Conservation (phyloP, 257 asterid species). For the Gentiana macrophylla region DNA sequence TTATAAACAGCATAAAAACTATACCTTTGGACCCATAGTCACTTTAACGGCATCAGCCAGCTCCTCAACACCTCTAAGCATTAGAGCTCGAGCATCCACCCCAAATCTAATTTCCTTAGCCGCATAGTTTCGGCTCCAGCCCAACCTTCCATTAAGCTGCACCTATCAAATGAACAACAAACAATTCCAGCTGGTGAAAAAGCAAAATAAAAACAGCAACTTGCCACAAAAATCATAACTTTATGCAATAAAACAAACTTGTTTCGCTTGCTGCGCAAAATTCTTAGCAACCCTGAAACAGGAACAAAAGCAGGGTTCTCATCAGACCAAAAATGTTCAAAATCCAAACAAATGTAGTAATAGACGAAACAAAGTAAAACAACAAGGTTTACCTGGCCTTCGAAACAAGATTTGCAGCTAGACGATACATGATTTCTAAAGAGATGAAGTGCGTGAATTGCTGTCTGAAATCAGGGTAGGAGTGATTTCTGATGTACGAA, state of each 20-base stretch:
- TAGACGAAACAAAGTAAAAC: background rate
- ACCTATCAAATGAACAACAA: background rate
- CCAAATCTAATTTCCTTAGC: conserved; percentile 55
- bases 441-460: background rate
- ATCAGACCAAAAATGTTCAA: background rate
- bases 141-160: conserved; percentile 33
- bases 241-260: too few relatives aligned
- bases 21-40: conserved; percentile 62
- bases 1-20: background rate
- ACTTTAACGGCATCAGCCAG: conserved; percentile 57
- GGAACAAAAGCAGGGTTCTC: background rate
- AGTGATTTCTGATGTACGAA: background rate
- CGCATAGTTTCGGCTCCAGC: conserved; percentile 46
- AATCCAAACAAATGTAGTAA: background rate
- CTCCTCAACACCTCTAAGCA: conserved; percentile 59
- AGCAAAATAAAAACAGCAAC: background rate
- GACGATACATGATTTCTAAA: conserved; percentile 48
- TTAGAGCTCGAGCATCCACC: conserved; percentile 47
- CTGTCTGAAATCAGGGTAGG: conserved; percentile 1
- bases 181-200: background rate
- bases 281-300: conserved; percentile 28
- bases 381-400: conserved; percentile 36
- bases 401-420: conserved; percentile 76
- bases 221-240: too few relatives aligned
- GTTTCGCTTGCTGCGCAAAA: conserved; percentile 25